Evolutionary conservation across 345 rosid species (phyloP), one percentile per base, ranked within the genome.

Genomic region (Corchorus olitorius): DNA sequence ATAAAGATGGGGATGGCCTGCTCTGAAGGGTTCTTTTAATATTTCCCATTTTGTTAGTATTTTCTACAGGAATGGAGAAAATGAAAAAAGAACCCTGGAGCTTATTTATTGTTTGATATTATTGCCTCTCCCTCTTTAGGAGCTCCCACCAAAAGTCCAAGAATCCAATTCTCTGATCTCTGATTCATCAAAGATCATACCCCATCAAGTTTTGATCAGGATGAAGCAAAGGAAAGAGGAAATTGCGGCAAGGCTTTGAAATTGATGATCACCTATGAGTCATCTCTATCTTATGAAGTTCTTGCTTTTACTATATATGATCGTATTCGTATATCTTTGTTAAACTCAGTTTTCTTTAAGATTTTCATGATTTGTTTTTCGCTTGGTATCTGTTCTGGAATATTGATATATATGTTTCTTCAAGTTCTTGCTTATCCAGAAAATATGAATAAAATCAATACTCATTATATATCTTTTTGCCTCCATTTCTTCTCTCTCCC

Each of bases 111-210:
- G 43, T 6, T 39, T 39, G 43, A 39, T 39, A 37, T 37, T 41
- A 7, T 6, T 45, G 27, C 68, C 68, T 16, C 46, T 46, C 68
- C 8, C 20, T 46, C 68, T 64, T 27, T 39, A 39, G 68, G 68
- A 39, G 68, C 27, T 64, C 68, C 67, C 49, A 8, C 68, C 27
- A 39, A 39, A 17, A 64, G 49, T 39, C 27, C 68, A 64, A 64
- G 27, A 58, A 58, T 58, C 43, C 43, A 61, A 34, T 33, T 61
- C 19, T 61, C 43, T 39, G 43, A 39, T 50, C 54, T 50, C n/a
- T 60, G 65, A 60, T 60, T 60, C 33, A 60, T 60, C 17, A 5
- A 2, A 2, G n/a, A 61, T 61, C n/a, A n/a, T 61, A 12, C 41
- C 7, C 39, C 11, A 27, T 1, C 17, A 22, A 60, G 8, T 60